phyloP scores from a whole-genome alignment of 345 rosid genomes.

The Hypericum perforatum region DNA sequence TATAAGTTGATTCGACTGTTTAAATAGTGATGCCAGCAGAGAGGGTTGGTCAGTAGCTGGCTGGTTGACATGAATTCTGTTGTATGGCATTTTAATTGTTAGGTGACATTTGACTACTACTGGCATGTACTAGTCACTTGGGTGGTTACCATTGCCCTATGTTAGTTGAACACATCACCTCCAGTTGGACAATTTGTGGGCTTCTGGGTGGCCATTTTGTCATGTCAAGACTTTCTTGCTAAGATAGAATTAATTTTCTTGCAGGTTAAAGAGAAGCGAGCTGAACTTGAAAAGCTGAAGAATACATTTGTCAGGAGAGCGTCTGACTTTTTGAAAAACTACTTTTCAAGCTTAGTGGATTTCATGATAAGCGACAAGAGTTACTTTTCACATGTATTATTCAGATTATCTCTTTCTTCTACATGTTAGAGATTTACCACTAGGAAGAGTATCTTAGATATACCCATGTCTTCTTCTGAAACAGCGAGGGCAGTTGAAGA shows the following conservation, averaged over 20 bases:
- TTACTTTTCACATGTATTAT: conserved; percentile 88
- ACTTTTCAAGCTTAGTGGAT: conserved; percentile 98
- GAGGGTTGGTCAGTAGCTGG: no score
- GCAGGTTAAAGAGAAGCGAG: conserved; percentile 84
- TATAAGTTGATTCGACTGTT: no score
- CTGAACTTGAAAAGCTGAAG: conserved; percentile 72
- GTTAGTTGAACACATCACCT: no score
- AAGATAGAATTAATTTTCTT: conserved; percentile 5
- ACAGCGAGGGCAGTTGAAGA: conserved; percentile 96
- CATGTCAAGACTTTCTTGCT: neutral
- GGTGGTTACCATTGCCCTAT: no score
- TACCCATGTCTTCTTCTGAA: conserved; percentile 17
- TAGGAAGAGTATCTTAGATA: conserved; percentile 11
- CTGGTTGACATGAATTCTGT: no score
- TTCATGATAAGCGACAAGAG: conserved; percentile 97
- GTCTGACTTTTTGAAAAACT: conserved; percentile 89
- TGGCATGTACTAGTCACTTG: no score
- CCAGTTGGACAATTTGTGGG: no score
- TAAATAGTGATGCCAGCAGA: no score
- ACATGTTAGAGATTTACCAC: conserved; percentile 6
- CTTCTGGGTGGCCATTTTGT: no score
- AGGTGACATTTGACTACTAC: no score
- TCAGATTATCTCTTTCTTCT: conserved; percentile 4
- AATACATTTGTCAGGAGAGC: conserved; percentile 81
- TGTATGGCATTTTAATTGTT: no score